Percentiles rank a stretch among this genome's conserved stretches.
Evolutionary conservation across 2,329 filamentous ascomycete genomes (phyloP).

Genomic region (Cladosporium oxysporum): DNA sequence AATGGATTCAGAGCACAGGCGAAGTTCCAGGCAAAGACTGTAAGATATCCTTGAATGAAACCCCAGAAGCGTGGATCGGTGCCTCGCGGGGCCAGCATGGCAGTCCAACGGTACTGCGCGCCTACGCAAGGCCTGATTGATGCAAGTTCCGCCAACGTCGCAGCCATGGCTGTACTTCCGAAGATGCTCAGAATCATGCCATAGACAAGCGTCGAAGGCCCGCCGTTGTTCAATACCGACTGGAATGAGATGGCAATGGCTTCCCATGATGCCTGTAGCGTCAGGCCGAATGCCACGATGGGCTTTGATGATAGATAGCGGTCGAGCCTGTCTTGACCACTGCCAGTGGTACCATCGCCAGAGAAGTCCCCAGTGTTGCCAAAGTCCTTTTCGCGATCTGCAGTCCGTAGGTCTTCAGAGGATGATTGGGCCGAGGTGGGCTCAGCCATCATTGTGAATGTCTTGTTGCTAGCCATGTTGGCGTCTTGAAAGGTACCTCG

Average conservation of each 20-base stretch:
- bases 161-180: constrained; percentile 20
- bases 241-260: background rate
- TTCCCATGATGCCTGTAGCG: constrained; percentile 23
- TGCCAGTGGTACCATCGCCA: background rate
- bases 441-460: background rate
- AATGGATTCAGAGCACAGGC: background rate
- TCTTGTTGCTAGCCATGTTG: constrained; percentile 1
- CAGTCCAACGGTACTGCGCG: constrained; percentile 3
- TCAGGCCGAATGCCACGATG: constrained; percentile 22
- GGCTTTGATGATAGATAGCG: constrained; percentile 8
- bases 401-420: background rate
- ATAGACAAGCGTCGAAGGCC: constrained; percentile 25
- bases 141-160: background rate
- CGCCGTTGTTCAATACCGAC: constrained; percentile 22
- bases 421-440: constrained; percentile 2
- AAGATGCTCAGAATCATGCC: constrained; percentile 34
- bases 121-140: constrained; percentile 4
- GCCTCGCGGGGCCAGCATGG: background rate
- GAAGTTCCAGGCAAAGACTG: constrained; percentile 1
- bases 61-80: constrained; percentile 10
- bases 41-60: constrained; percentile 7
- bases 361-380: background rate
- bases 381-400: background rate
- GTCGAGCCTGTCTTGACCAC: constrained; percentile 9
- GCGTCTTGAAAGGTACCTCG: background rate